Percentiles rank a stretch among this genome's conserved stretches.
phyloP scores from a whole-genome alignment of 164 flowering plant genomes.

The Liriodendron chinense region DNA sequence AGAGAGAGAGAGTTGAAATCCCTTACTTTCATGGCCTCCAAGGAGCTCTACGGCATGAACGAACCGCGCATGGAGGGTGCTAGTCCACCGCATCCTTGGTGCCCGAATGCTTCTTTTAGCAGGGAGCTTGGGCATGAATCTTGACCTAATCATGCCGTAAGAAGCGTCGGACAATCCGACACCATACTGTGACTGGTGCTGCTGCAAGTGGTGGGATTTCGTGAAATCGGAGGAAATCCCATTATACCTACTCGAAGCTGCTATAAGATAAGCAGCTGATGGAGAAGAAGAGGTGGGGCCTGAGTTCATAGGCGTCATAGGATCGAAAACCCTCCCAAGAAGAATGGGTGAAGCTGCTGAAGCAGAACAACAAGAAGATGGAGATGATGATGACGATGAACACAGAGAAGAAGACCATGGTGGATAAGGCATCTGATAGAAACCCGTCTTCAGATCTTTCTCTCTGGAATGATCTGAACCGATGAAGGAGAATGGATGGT shows the following conservation, averaged over 20 bases:
- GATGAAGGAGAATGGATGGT: constrained; percentile 46
- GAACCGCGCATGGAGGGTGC: constrained; percentile 65
- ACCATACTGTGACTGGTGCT: constrained; percentile 29
- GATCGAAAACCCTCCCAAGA: constrained; percentile 27
- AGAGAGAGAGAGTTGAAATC: neutral
- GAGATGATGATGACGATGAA: neutral
- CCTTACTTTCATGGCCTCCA: constrained; percentile 78
- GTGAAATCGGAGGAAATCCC: constrained; percentile 35
- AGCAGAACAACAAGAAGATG: constrained; percentile 18
- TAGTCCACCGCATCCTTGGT: constrained; percentile 77
- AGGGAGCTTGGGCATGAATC: constrained; percentile 49
- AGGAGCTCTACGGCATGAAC: constrained; percentile 77
- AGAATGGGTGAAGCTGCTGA: constrained; percentile 7
- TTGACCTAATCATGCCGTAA: constrained; percentile 46
- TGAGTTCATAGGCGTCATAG: constrained; percentile 28
- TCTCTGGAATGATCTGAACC: constrained; percentile 27
- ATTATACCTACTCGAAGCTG: constrained; percentile 26
- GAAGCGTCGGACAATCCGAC: constrained; percentile 23
- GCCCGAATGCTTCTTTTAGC: constrained; percentile 63
- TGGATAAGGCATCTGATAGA: constrained; percentile 31
- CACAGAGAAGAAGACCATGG: constrained; percentile 14
- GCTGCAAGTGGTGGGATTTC: constrained; percentile 29
- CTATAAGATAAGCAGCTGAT: constrained; percentile 22
- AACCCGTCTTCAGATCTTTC: constrained; percentile 30
- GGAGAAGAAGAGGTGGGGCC: neutral